Evolutionary conservation across 1,284 basidiomycete species (phyloP).

Genomic region (Fomitopsis schrenkii): DNA sequence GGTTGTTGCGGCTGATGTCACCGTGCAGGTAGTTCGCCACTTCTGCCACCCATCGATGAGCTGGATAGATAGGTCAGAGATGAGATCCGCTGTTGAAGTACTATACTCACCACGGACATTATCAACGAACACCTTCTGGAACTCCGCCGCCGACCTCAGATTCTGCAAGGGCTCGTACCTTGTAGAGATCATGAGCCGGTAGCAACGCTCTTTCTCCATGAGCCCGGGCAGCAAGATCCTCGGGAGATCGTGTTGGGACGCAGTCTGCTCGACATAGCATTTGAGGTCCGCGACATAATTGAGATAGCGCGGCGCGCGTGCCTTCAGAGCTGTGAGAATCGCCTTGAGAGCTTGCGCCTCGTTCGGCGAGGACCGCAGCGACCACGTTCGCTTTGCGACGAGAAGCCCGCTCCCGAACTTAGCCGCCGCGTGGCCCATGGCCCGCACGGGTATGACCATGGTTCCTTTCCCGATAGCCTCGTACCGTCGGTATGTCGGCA

Average conservation of each 20-base stretch:
- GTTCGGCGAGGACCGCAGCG: background rate
- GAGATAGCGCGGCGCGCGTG: conserved; percentile 2
- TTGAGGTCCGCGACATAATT: conserved; percentile 7
- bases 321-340: background rate
- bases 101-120: background rate
- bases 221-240: background rate
- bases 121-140: conserved; percentile 18
- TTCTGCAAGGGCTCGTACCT: conserved; percentile 17
- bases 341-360: background rate
- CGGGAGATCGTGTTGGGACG: conserved; percentile 1
- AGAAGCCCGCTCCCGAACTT: background rate
- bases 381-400: conserved; percentile 10
- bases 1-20: conserved; percentile 24
- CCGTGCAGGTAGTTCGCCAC: conserved; percentile 13
- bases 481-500: background rate
- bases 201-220: background rate
- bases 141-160: conserved; percentile 13
- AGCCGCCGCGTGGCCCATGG: background rate
- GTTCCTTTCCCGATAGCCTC: conserved; percentile 10
- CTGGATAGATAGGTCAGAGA: background rate
- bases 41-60: conserved; percentile 4
- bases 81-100: background rate
- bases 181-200: conserved; percentile 8
- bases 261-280: conserved; percentile 4
- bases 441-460: conserved; percentile 7